phyloP scores from a whole-genome alignment of 2,329 filamentous ascomycete genomes.

The Penicillium italicum region DNA sequence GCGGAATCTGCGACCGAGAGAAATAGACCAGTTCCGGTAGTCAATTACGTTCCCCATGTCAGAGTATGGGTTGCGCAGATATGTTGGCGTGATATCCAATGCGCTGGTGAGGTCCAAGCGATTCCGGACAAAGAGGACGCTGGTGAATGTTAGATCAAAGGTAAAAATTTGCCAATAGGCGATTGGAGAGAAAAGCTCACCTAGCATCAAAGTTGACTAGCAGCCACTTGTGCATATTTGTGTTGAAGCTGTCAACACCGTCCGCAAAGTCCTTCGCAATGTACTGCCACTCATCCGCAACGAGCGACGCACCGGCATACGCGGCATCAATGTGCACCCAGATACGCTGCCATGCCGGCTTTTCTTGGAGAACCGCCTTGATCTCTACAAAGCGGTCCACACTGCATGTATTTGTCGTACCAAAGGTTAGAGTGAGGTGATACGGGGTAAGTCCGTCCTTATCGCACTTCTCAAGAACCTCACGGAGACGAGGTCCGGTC shows the following conservation, averaged over 20 bases:
- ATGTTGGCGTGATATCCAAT: conserved; percentile 73
- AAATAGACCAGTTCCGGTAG: conserved; percentile 97
- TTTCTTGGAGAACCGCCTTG: conserved; percentile 50
- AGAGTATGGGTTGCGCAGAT: conserved; percentile 76
- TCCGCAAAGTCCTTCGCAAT: conserved; percentile 57
- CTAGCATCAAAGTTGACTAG: conserved; percentile 83
- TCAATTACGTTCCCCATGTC: conserved; percentile 84
- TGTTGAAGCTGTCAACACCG: conserved; percentile 80
- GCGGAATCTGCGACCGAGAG: conserved; percentile 82
- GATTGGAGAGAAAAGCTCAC: conserved; percentile 22
- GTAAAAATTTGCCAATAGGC: too few relatives aligned
- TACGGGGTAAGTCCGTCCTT: conserved; percentile 74
- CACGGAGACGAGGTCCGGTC: conserved; percentile 60
- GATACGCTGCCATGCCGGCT: conserved; percentile 53
- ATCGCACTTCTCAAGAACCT: conserved; percentile 62
- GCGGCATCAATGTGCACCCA: conserved; percentile 96
- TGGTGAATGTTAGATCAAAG: conserved; percentile 42
- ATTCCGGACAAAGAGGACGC: conserved; percentile 73
- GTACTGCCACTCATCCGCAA: conserved; percentile 76
- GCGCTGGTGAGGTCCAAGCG: conserved; percentile 74
- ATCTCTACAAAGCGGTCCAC: conserved; percentile 77
- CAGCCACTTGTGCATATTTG: conserved; percentile 98
- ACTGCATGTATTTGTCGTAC: conserved; percentile 84
- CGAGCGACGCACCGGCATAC: conserved; percentile 80
- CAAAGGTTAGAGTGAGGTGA: conserved; percentile 77